These are phyloP conservation scores for Pichia nanzhaoensis DNA, from an alignment of 805 yeast genomes.

Conservation along the genomic window DNA sequence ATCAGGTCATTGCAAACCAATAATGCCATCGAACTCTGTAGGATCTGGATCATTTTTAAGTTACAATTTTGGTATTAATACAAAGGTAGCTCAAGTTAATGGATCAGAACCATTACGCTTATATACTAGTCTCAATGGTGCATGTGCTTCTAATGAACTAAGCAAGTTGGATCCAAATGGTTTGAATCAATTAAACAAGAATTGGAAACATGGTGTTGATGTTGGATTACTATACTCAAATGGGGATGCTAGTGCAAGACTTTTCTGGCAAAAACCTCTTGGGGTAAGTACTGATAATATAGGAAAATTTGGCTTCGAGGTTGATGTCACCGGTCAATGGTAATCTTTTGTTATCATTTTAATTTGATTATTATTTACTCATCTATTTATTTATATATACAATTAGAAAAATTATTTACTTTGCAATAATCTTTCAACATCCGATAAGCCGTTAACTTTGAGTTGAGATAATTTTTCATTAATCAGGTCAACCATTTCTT, in stretches of 20 bases:
- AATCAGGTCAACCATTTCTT: constrained; percentile 49
- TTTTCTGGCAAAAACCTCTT: constrained; percentile 9
- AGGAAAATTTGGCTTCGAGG: constrained; percentile 15
- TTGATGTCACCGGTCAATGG: constrained; percentile 15
- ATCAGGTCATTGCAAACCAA: constrained; percentile 18
- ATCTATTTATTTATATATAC: not conserved
- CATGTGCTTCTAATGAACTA: constrained; percentile 6
- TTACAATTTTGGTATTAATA: constrained; percentile 10
- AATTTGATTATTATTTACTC: not conserved
- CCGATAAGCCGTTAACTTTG: constrained; percentile 51
- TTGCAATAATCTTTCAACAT: constrained; percentile 54
- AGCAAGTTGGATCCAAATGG: constrained; percentile 1
- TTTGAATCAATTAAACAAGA: not conserved
- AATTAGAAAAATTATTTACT: constrained; percentile 1
- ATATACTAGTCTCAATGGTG: constrained; percentile 11
- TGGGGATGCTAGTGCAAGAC: constrained; percentile 12
- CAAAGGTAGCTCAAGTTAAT: constrained; percentile 9
- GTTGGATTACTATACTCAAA: constrained; percentile 13
- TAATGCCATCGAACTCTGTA: constrained; percentile 13
- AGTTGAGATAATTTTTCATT: constrained; percentile 31
- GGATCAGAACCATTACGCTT: constrained; percentile 13
- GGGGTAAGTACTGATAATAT: not conserved
- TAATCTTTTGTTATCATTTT: not conserved
- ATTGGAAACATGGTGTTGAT: constrained; percentile 13
- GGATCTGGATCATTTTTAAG: constrained; percentile 14